Evolutionary conservation across 129 eudicot genomes (phyloP).

Genomic region (Chrysanthemum lavandulifolium): DNA sequence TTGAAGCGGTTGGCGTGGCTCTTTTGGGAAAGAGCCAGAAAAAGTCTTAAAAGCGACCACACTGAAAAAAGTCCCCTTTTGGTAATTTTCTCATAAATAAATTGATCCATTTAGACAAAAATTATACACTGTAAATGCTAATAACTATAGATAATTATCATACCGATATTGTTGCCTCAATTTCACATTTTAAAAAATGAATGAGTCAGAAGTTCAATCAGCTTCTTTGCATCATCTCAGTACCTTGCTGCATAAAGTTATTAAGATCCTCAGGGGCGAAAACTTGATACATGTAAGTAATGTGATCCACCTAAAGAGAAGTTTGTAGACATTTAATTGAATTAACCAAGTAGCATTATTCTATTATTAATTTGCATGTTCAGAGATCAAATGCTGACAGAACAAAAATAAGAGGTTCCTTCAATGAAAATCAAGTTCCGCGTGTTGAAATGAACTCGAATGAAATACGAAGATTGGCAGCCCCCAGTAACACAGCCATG

Average conservation of each 20-base stretch:
- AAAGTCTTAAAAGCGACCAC: too few species aligned
- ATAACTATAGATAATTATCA: neutral
- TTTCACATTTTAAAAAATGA: constrained; percentile 51
- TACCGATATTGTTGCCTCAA: constrained; percentile 79
- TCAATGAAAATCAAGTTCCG: neutral
- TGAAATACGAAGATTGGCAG: neutral
- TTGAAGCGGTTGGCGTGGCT: too few species aligned
- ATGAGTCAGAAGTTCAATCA: neutral
- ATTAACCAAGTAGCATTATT: neutral
- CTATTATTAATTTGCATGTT: neutral
- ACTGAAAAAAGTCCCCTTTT: too few species aligned
- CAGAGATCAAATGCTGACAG: neutral
- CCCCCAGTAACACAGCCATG: neutral
- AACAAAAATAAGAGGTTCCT: neutral
- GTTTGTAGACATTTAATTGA: neutral
- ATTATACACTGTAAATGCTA: neutral
- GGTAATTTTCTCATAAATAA: too few species aligned
- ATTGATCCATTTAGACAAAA: neutral
- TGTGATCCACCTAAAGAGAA: neutral
- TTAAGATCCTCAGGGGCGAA: neutral
- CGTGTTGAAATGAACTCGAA: neutral
- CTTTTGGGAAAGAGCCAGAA: too few species aligned
- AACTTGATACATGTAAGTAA: neutral
- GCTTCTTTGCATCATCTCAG: neutral
- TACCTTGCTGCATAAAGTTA: neutral